A percentile compares a stretch with the other conserved stretches of the same genome.
Conservation (phyloP, 1,284 basidiomycete species). For the Irpex sp. region DNA sequence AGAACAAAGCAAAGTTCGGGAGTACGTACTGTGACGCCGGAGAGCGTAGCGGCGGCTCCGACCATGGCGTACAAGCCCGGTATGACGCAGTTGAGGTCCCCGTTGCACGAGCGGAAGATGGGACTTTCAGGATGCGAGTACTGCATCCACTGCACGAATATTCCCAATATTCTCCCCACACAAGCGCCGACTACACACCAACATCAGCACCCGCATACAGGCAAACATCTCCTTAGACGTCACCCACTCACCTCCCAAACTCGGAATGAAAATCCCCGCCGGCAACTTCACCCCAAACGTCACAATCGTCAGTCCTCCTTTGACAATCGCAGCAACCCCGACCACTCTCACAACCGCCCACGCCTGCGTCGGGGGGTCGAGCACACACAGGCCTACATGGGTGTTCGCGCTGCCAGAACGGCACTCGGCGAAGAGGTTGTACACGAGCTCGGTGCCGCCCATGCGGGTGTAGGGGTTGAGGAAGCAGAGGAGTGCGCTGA, state of each 20-base stretch:
- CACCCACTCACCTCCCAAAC: slow-evolving; percentile 54
- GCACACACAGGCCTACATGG: slow-evolving; percentile 71
- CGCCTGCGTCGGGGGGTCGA: slow-evolving; percentile 61
- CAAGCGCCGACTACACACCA: slow-evolving; percentile 78
- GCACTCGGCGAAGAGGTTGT: slow-evolving; percentile 89
- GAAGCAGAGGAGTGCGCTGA: slow-evolving; percentile 80
- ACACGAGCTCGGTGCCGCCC: slow-evolving; percentile 94
- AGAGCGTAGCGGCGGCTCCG: slow-evolving; percentile 84
- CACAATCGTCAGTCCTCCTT: slow-evolving; percentile 80
- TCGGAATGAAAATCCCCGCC: slow-evolving; percentile 97
- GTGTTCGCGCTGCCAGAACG: slow-evolving; percentile 48
- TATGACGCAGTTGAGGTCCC: slow-evolving; percentile 68
- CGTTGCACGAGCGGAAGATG: slow-evolving; percentile 66
- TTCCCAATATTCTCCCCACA: slow-evolving; percentile 86
- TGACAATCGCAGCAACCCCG: slow-evolving; percentile 74
- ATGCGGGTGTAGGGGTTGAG: slow-evolving; percentile 90
- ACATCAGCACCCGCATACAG: neutral
- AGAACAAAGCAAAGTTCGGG: neutral
- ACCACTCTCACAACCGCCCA: slow-evolving; percentile 69
- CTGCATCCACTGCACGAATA: slow-evolving; percentile 79
- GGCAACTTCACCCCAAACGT: slow-evolving; percentile 95
- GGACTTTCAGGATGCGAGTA: slow-evolving; percentile 57
- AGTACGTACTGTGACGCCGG: slow-evolving; percentile 76
- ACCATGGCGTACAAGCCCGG: slow-evolving; percentile 93
- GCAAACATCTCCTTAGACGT: neutral